These are phyloP conservation scores for Leishmania gerbilli DNA, from an alignment of 208 protist species.

Conservation along the genomic window DNA sequence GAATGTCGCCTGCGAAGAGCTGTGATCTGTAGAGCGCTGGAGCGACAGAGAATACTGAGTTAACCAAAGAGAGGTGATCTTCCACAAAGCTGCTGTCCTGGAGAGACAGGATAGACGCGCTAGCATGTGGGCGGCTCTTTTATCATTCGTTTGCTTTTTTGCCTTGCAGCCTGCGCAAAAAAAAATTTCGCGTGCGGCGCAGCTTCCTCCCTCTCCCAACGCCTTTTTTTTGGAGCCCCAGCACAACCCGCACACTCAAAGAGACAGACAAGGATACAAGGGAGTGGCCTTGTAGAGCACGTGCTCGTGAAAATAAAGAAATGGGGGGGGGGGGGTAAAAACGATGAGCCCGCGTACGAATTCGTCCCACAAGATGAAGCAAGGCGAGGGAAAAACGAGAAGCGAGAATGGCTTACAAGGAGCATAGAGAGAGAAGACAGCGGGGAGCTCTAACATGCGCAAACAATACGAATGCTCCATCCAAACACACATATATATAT, in stretches of 20 bases:
- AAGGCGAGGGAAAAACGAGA: no score
- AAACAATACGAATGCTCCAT: no score
- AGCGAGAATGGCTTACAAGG: no score
- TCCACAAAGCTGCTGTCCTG: not conserved
- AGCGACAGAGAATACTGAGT: not conserved
- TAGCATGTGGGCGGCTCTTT: not conserved
- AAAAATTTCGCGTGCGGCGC: not conserved
- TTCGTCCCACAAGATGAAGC: no score
- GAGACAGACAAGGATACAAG: no score
- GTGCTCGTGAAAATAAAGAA: no score
- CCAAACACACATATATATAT: no score
- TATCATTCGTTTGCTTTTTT: not conserved
- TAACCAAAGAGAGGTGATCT: not conserved
- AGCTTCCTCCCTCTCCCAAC: not conserved
- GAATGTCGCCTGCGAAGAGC: not conserved
- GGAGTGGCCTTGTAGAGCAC: no score
- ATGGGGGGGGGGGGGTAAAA: no score
- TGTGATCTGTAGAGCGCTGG: not conserved
- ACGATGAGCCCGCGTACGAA: no score
- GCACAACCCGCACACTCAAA: not conserved
- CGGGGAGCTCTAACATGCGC: no score
- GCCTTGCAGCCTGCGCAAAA: not conserved
- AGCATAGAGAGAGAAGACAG: no score
- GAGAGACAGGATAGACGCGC: not conserved
- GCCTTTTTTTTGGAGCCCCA: not conserved